These are phyloP conservation scores for Mallotus nudiflorus DNA, from an alignment of 345 rosid species.

Conservation along the genomic window DNA sequence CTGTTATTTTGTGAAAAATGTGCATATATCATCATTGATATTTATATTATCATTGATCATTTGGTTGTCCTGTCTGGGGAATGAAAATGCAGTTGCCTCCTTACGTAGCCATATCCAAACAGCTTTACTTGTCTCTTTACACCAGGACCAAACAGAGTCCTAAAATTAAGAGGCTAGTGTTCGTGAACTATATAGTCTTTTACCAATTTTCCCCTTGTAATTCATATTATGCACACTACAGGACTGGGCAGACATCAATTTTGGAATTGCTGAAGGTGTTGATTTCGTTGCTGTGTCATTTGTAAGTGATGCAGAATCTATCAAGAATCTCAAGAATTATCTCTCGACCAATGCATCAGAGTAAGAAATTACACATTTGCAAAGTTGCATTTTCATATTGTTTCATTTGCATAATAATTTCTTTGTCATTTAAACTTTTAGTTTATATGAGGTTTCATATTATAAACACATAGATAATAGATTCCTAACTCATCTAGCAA, in stretches of 20 bases:
- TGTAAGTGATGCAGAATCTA: conserved; percentile 53
- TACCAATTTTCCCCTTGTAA: background rate
- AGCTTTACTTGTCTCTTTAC: background rate
- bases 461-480: background rate
- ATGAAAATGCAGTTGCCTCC: conserved; percentile 1
- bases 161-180: background rate
- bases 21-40: background rate
- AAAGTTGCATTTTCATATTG: background rate
- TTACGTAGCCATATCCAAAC: background rate
- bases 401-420: background rate
- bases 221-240: conserved; percentile 9
- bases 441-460: background rate
- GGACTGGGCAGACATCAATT: conserved; percentile 73
- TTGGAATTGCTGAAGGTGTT: conserved; percentile 60
- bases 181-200: background rate
- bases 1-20: background rate
- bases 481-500: background rate
- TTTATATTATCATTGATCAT: no score
- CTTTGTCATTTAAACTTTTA: background rate
- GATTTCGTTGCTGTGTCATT: conserved; percentile 70
- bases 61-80: no score
- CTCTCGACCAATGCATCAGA: conserved; percentile 47
- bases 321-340: conserved; percentile 51
- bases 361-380: conserved; percentile 36
- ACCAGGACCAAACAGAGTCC: background rate